Evolutionary conservation across 2,329 filamentous ascomycete genomes (phyloP).

Genomic region (Sarocladium brachiariae): DNA sequence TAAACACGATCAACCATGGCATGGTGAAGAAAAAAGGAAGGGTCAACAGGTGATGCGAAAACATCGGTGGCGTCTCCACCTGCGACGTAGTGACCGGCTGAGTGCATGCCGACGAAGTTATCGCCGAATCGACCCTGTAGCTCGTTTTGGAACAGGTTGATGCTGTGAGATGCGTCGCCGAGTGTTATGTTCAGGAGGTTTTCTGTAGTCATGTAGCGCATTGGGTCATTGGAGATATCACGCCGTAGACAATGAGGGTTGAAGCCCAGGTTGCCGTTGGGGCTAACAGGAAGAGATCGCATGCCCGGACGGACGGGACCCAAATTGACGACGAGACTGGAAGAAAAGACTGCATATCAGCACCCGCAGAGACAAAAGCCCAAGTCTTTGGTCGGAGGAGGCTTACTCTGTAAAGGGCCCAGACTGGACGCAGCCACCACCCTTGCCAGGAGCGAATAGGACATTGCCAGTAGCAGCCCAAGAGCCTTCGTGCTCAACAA

Average conservation of each 20-base stretch:
- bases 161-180: slow-evolving; percentile 7
- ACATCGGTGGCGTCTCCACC: slow-evolving; percentile 27
- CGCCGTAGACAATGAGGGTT: slow-evolving; percentile 40
- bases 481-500: slow-evolving; percentile 9
- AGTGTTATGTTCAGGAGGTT: slow-evolving; percentile 12
- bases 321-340: slow-evolving; percentile 20
- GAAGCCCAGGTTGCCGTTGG: slow-evolving; percentile 19
- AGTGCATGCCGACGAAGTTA: slow-evolving; percentile 23
- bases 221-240: slow-evolving; percentile 26
- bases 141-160: slow-evolving; percentile 17
- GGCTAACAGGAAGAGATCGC: slow-evolving; percentile 16
- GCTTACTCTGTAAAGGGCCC: slow-evolving; percentile 45
- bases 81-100: slow-evolving; percentile 26
- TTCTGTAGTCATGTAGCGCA: not conserved
- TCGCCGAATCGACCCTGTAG: slow-evolving; percentile 23
- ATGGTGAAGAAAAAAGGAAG: slow-evolving; percentile 20
- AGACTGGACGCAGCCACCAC: slow-evolving; percentile 44
- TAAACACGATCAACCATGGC: slow-evolving; percentile 20
- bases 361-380: not conserved
- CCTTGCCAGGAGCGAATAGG: slow-evolving; percentile 37
- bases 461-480: slow-evolving; percentile 9
- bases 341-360: too few relatives aligned
- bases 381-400: not conserved
- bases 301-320: slow-evolving; percentile 20
- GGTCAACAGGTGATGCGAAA: slow-evolving; percentile 22